phyloP scores from a whole-genome alignment of 805 yeast species.

The Pichia manshurica region DNA sequence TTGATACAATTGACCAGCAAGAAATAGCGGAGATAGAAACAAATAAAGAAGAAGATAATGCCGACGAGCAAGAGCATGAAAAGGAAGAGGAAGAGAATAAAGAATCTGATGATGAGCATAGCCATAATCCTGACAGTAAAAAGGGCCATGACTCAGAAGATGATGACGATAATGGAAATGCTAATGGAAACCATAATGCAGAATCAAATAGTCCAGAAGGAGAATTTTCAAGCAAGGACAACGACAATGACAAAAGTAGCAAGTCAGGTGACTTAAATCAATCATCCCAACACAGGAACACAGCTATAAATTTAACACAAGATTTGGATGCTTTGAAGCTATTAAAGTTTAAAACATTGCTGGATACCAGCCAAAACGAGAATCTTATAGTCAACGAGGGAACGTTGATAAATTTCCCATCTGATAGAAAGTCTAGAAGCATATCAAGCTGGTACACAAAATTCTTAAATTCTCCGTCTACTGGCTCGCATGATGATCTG shows the following conservation, averaged over 20 bases:
- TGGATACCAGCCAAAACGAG: neutral
- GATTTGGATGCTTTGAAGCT: neutral
- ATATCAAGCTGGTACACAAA: neutral
- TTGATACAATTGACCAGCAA: too few species aligned
- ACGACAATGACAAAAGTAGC: neutral
- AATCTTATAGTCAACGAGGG: conserved; percentile 1
- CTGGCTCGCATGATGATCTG: too few species aligned
- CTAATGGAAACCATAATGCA: neutral
- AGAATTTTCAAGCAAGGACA: neutral
- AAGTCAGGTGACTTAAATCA: neutral
- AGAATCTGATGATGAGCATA: neutral
- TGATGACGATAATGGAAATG: neutral
- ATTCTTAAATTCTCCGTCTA: too few species aligned
- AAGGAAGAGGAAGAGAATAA: conserved; percentile 1
- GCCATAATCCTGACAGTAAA: neutral
- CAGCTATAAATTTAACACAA: neutral
- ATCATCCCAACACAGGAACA: too few species aligned
- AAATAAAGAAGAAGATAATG: neutral
- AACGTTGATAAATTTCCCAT: neutral
- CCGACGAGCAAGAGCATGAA: neutral
- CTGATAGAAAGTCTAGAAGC: too few species aligned
- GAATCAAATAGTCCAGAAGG: neutral
- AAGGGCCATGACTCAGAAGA: neutral
- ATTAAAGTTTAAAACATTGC: neutral
- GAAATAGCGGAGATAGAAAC: too few species aligned